Conservation (phyloP, 2,329 filamentous ascomycete species). For the Hypoxylon sp. region DNA sequence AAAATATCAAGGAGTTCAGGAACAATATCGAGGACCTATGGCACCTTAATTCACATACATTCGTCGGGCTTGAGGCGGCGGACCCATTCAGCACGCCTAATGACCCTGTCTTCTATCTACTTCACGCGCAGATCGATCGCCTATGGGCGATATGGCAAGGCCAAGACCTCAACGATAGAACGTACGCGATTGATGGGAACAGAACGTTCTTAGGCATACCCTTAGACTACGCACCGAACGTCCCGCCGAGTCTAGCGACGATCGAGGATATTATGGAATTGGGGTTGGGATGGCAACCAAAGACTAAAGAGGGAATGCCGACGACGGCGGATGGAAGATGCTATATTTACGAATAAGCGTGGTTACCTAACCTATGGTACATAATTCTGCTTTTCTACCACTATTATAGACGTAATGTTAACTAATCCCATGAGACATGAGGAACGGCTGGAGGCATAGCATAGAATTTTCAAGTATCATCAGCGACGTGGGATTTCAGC, state of each 20-base stretch:
- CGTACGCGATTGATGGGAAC: slow-evolving; percentile 45
- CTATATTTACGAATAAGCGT: slow-evolving; percentile 41
- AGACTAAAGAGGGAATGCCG: slow-evolving; percentile 42
- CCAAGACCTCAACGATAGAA: slow-evolving; percentile 36
- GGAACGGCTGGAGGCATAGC: neutral
- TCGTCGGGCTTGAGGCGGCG: slow-evolving; percentile 40
- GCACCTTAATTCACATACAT: slow-evolving; percentile 44
- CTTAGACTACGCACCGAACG: slow-evolving; percentile 39
- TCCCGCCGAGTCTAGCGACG: slow-evolving; percentile 41
- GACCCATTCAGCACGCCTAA: slow-evolving; percentile 47
- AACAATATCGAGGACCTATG: slow-evolving; percentile 39
- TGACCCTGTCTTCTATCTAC: slow-evolving; percentile 45
- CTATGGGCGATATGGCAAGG: slow-evolving; percentile 48
- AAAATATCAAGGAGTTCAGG: slow-evolving; percentile 28
- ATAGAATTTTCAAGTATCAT: neutral
- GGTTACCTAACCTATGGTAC: too few species aligned
- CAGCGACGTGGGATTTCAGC: neutral
- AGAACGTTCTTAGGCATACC: slow-evolving; percentile 41
- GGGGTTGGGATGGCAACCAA: slow-evolving; percentile 36
- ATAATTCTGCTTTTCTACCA: too few species aligned
- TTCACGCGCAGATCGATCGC: slow-evolving; percentile 47
- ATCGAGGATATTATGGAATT: slow-evolving; percentile 42
- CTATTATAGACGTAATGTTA: slow-evolving; percentile 15
- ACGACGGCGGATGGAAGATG: slow-evolving; percentile 40
- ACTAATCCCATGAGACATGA: slow-evolving; percentile 15